Conservation (phyloP, 768 basidiomycete species). For the Tremella yokohamensis region DNA sequence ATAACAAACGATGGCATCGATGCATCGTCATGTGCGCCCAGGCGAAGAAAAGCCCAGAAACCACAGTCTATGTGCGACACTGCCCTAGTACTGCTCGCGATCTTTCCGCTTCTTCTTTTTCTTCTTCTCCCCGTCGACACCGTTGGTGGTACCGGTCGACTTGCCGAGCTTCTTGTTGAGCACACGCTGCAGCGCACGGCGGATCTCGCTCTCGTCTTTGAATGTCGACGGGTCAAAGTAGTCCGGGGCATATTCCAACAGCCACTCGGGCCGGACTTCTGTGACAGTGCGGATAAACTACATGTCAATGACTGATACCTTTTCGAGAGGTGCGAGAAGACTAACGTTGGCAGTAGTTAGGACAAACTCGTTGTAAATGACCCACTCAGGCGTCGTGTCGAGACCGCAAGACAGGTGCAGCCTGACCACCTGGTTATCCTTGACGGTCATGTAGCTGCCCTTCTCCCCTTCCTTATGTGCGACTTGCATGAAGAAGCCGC, state of each 20-base stretch:
- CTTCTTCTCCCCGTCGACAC: slow-evolving; percentile 28
- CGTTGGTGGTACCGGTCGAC: slow-evolving; percentile 1
- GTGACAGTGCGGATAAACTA: slow-evolving; percentile 86
- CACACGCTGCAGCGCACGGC: slow-evolving; percentile 59
- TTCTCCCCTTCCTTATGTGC: slow-evolving; percentile 93
- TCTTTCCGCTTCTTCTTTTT: slow-evolving; percentile 48
- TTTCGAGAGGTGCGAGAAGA: background rate
- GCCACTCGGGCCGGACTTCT: slow-evolving; percentile 79
- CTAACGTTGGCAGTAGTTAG: slow-evolving; percentile 64
- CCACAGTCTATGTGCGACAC: too few species aligned
- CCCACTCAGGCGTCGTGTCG: slow-evolving; percentile 85
- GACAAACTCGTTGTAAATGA: slow-evolving; percentile 90
- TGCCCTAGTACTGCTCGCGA: slow-evolving; percentile 4
- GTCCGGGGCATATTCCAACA: slow-evolving; percentile 61
- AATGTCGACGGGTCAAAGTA: slow-evolving; percentile 71
- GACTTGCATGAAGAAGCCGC: slow-evolving; percentile 97
- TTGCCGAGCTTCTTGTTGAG: slow-evolving; percentile 55
- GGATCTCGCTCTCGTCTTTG: slow-evolving; percentile 54
- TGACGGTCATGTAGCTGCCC: slow-evolving; percentile 78
- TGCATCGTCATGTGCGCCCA: too few species aligned
- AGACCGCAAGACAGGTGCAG: slow-evolving; percentile 85
- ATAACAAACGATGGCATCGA: too few species aligned
- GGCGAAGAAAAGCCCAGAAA: too few species aligned
- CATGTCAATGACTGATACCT: background rate
- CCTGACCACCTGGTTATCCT: slow-evolving; percentile 85